phyloP scores from a whole-genome alignment of 1,284 basidiomycete species.

The Cystobasidium pallidum region DNA sequence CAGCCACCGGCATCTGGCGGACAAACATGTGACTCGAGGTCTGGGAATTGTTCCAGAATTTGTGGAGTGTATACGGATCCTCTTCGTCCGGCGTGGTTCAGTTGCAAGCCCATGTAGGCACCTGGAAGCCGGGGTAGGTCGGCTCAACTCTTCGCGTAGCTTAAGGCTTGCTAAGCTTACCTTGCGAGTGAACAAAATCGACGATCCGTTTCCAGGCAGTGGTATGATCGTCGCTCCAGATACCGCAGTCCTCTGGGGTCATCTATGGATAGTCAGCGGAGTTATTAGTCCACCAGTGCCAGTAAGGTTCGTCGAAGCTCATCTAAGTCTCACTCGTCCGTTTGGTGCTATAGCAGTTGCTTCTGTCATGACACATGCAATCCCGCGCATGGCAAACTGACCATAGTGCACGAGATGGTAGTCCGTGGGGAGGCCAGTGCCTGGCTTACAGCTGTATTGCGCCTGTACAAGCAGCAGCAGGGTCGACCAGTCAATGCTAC shows the following conservation, averaged over 20 bases:
- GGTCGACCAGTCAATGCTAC: not conserved
- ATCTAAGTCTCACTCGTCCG: constrained; percentile 66
- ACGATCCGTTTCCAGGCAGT: constrained; percentile 70
- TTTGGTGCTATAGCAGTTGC: constrained; percentile 68
- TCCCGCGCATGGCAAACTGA: constrained; percentile 57
- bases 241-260: constrained; percentile 67
- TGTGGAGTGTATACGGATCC: constrained; percentile 38
- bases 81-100: constrained; percentile 77
- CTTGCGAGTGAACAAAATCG: constrained; percentile 73
- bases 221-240: constrained; percentile 77
- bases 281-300: not conserved
- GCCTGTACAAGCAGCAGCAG: not conserved
- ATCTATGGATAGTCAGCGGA: constrained; percentile 55
- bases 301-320: constrained; percentile 58
- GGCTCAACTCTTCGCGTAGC: not conserved
- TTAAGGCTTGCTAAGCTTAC: constrained; percentile 51
- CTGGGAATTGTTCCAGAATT: constrained; percentile 17
- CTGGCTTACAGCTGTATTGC: constrained; percentile 65
- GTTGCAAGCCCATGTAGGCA: constrained; percentile 67
- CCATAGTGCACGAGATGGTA: constrained; percentile 77
- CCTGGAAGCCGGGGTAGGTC: not conserved
- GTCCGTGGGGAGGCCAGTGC: constrained; percentile 70
- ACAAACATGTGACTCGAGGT: constrained; percentile 26
- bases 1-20: constrained; percentile 64
- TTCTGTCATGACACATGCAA: constrained; percentile 49